Evolutionary conservation across 2,329 filamentous ascomycete species (phyloP), one percentile per base, ranked within the genome.

Genomic region (Hawksworthiomyces lignivorus): DNA sequence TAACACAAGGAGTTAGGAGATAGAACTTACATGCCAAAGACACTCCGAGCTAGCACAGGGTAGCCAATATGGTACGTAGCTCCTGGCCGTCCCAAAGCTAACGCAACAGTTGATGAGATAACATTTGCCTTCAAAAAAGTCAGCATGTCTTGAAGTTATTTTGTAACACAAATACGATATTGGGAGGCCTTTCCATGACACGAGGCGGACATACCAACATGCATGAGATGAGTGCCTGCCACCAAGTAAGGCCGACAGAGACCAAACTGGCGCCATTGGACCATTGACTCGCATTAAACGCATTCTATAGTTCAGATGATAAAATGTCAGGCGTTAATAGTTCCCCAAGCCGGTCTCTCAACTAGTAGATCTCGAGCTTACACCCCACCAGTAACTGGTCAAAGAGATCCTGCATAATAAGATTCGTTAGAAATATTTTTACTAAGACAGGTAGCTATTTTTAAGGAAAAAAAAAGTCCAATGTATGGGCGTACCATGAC

Each of bases 21-120:
- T n/a, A 15, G 19, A n/a, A 20, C 40, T 26, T 39, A 46, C 32
- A 50, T 48, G 33, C 48, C 48, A 36, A 44, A 46, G 4, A 30
- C 39, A n/a, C 36, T 31, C 15, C 48, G 48, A 9, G 33, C 39
- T 8, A 48, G 33, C 12, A 45, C 43, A 4, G 48, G 48, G 34
- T 44, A 50, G 24, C 45, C 45, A 12, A 50, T 42, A 32, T 48
- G 46, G 29, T 50, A 50, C 4, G 14, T 29, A 19, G 48, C 48
- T 3, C 46, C 48, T 5, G 42, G 34, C 2, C 47, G 35, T 9
- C 39, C 41, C 7, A 47, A 17, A 3, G 39, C 37, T 3, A 45
- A 21, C 9, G 39, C 43, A 19, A 41, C 43, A 0, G 31, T 18
- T 8, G 39, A 48, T 3, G 42, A 45, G 18, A 45, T 19, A 3